Evolutionary conservation across 2,329 filamentous ascomycete genomes (phyloP), one percentile per base, ranked within the genome.

Genomic region (Cadophora sp.): DNA sequence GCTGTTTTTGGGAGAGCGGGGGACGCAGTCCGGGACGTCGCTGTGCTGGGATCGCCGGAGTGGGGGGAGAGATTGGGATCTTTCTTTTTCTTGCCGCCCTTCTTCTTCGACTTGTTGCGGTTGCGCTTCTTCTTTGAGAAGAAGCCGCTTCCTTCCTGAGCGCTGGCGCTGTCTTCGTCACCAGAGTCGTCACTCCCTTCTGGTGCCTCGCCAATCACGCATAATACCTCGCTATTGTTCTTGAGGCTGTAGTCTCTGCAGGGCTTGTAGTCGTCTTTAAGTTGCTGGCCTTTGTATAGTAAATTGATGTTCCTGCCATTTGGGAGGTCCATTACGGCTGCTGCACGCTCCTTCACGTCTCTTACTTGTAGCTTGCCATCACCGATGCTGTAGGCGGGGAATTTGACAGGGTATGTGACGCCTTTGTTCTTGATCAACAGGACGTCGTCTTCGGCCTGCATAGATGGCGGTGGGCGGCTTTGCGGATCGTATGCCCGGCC

Each of bases 321-420:
- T 5, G 85, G 83, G 37, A 92, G 80, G 63, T 88, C 86, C 80
- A 92, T 85, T 77, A 92, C 84, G 72, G 90, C 83, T 64, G 87
- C 88, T 5, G 89, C 87, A n/a, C 91, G 89, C 64, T 90, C 84
- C 67, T 87, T 85, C 37, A 94, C 84, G 73, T 92, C 90, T 64
- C 83, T 80, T 40, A 93, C 87, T 40, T 83, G 84, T 66, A 94
- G 81, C 76, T 91, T 89, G 58, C 91, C 91, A 76, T 92, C 89
- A 67, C 88, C 89, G 75, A 95, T 94, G 68, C 89, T 87, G 78
- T 90, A 92, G 14, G 89, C 89, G 0, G 92, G 90, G 75, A 94
- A 94, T 75, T 91, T 89, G 56, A 91, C 86, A 0, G 89, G 86
- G 75, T 92, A 91, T 58, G 86, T 87, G 65, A 87, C 81, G 65